A percentile compares a stretch with the other conserved stretches of the same genome.
These are phyloP conservation scores for Blastobotrys americana DNA, from an alignment of 805 yeast species.

Conservation along the genomic window DNA sequence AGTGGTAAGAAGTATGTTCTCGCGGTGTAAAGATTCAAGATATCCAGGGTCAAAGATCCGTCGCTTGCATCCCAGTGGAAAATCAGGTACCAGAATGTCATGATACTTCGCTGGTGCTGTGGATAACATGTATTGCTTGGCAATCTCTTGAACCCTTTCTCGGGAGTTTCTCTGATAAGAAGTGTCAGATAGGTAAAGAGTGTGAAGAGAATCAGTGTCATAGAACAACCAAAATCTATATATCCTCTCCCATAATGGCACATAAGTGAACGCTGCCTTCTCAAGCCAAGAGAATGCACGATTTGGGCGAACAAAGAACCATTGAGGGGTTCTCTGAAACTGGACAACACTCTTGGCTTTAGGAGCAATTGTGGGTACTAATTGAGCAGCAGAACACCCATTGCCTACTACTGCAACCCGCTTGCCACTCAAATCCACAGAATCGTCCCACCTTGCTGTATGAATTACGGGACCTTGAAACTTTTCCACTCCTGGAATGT, in stretches of 20 bases:
- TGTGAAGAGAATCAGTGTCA: constrained; percentile 11
- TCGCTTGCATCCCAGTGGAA: constrained; percentile 16
- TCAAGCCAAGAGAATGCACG: constrained; percentile 7
- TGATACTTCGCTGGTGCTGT: constrained; percentile 10
- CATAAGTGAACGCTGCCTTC: constrained; percentile 10
- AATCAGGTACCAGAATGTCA: constrained; percentile 13
- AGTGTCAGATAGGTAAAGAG: constrained; percentile 9
- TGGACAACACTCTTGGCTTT: constrained; percentile 13
- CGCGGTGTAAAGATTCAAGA: constrained; percentile 8
- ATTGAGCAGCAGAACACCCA: constrained; percentile 19
- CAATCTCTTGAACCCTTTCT: constrained; percentile 6
- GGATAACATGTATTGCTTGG: constrained; percentile 6
- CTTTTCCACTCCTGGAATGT: constrained; percentile 6
- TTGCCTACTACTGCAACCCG: constrained; percentile 18
- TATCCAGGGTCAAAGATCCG: constrained; percentile 15
- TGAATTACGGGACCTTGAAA: constrained; percentile 11
- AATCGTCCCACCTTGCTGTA: constrained; percentile 11
- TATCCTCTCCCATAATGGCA: constrained; percentile 8
- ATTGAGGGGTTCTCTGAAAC: constrained; percentile 18
- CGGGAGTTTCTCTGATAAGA: constrained; percentile 5
- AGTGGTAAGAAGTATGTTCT: constrained; percentile 8
- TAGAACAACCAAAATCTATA: constrained; percentile 8
- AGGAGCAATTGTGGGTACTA: constrained; percentile 14
- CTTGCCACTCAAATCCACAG: constrained; percentile 13
- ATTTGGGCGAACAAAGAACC: constrained; percentile 14